phyloP scores from a whole-genome alignment of 2,329 filamentous ascomycete species.

The Colletotrichum scovillei region DNA sequence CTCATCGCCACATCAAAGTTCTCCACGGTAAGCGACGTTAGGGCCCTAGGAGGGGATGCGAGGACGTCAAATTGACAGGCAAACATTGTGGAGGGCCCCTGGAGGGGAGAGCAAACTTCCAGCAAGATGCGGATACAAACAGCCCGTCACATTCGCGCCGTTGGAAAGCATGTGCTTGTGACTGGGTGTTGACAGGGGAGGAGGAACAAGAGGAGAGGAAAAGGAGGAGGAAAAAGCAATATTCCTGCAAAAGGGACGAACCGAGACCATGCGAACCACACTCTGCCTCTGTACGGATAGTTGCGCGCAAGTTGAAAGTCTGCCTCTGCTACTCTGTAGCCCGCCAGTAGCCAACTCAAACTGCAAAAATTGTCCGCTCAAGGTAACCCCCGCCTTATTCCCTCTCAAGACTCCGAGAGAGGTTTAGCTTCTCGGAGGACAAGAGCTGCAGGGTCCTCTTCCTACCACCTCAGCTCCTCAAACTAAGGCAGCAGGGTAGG shows the following conservation, averaged over 20 bases:
- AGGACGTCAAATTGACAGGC: background rate
- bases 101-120: background rate
- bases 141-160: background rate
- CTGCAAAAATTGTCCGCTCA: background rate
- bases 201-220: background rate
- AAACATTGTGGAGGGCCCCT: background rate
- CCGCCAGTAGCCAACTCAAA: background rate
- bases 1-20: background rate
- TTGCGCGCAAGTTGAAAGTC: background rate
- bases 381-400: background rate
- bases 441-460: constrained; percentile 5
- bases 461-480: background rate
- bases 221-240: background rate
- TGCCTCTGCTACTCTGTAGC: too few relatives aligned
- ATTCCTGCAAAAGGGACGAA: background rate
- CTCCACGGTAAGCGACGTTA: background rate
- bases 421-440: background rate
- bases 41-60: too few relatives aligned
- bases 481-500: background rate
- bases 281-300: background rate
- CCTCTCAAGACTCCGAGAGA: too few relatives aligned
- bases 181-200: background rate
- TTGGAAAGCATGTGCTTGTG: background rate
- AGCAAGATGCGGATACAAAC: background rate
- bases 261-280: background rate